phyloP scores from a whole-genome alignment of 352 stramenopile genomes.

The Phytophthora europaea region DNA sequence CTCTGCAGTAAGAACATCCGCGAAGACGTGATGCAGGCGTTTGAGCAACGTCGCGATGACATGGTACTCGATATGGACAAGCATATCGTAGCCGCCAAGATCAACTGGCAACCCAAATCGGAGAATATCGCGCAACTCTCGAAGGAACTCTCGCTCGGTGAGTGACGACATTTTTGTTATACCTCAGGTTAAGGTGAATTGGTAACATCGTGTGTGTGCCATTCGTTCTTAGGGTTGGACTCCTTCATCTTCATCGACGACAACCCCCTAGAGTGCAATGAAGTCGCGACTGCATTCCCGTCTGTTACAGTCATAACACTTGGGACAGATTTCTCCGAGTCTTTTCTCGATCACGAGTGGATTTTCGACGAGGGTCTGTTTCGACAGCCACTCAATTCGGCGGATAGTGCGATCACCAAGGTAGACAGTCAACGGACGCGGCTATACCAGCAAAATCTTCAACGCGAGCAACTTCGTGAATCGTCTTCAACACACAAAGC shows the following conservation, averaged over 20 bases:
- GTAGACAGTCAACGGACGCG: constrained; percentile 65
- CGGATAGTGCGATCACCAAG: constrained; percentile 23
- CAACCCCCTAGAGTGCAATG: constrained; percentile 74
- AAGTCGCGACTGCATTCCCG: constrained; percentile 59
- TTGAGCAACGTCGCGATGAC: constrained; percentile 49
- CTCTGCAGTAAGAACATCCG: constrained; percentile 80
- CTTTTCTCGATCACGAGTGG: constrained; percentile 61
- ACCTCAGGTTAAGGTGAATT: not conserved
- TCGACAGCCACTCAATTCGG: constrained; percentile 1
- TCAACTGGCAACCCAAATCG: constrained; percentile 76
- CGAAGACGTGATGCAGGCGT: constrained; percentile 61
- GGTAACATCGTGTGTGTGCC: not conserved
- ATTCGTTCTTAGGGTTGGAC: constrained; percentile 48
- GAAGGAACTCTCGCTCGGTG: constrained; percentile 62
- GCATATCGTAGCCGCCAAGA: constrained; percentile 57
- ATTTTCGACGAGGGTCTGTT: constrained; percentile 50
- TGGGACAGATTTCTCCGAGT: constrained; percentile 39
- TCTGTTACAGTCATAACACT: constrained; percentile 65
- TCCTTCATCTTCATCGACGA: constrained; percentile 83
- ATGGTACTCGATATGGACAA: constrained; percentile 62
- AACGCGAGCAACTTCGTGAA: constrained; percentile 47
- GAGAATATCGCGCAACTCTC: constrained; percentile 65
- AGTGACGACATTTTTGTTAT: not conserved
- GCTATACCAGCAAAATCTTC: constrained; percentile 68
- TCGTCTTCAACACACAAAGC: constrained; percentile 50